Base-by-base conservation (phyloP, 2,329 filamentous ascomycete genomes). In the Penicillium griseofulvum region DNA sequence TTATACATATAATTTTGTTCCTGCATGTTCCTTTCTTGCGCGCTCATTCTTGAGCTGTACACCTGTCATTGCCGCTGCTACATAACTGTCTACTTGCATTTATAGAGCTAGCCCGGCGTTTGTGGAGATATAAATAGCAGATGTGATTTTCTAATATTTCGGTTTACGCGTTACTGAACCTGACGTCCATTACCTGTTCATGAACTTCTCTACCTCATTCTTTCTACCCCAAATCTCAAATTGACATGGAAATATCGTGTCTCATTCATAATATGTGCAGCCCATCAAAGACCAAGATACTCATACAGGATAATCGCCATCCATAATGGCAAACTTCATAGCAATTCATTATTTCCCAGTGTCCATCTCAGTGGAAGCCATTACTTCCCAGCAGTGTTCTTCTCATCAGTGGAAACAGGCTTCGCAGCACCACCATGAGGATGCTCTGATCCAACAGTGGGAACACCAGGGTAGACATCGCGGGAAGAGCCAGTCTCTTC, bases 381-480 rank as follows among this genome's bases (percentile, higher is more conserved):
- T 31, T 42, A 42, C 43, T 50, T 43, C 1, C 48, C 37, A 24
- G 17, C 38, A 11, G 37, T 43, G 5, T 74, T 75, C 5, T 69
- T 58, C 55, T 73, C 65, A 8, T 73, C 73, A 14, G 71, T 44
- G 0, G 64, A 61, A 50, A 70, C 69, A 22, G 72, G 71, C 26
- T 72, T 70, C 36, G 72, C 67, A 1, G 71, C 70, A 6, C 72
- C 73, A 24, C 71, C 69, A 24, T 48, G 17, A 29, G 54, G 53
- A 24, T 53, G 64, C 6, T 28, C 33, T 14, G 52, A 58, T 7
- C 70, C 71, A 14, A 62, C 49, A 36, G 59, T 65, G 12, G 65
- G 65, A 6, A 54, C 52, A 5, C 66, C 67, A 39, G 66, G 68
- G 62, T 53, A 59, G 33, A 65, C 58, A 7, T 68, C 56, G 26